Evolutionary conservation across 2,329 filamentous ascomycete species (phyloP).

Genomic region (Sclerotinia subarctica): DNA sequence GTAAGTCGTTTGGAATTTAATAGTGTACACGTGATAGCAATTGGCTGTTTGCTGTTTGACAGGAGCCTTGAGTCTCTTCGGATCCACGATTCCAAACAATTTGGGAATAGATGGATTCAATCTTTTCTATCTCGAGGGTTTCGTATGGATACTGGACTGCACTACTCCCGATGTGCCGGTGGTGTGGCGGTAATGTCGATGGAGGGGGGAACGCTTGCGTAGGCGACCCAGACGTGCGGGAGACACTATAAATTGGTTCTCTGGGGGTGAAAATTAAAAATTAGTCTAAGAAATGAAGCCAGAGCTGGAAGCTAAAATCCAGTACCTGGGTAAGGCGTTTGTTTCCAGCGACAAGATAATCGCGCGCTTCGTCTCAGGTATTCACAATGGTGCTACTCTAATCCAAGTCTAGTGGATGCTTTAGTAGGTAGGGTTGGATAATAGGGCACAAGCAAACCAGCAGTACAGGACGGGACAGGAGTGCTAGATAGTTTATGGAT

Average conservation of each 20-base stretch:
- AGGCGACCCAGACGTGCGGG: constrained; percentile 33
- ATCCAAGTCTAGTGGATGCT: constrained; percentile 12
- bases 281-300: constrained; percentile 20
- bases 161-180: neutral
- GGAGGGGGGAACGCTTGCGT: constrained; percentile 30
- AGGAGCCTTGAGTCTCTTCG: neutral
- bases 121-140: neutral
- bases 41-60: neutral
- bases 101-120: neutral
- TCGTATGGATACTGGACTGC: neutral
- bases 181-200: neutral
- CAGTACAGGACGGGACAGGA: neutral
- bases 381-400: constrained; percentile 16
- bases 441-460: neutral
- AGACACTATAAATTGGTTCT: constrained; percentile 26
- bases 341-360: constrained; percentile 20
- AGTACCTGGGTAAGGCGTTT: constrained; percentile 23
- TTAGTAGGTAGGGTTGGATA: constrained; percentile 6
- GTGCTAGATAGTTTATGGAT: constrained; percentile 1
- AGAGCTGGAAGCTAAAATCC: constrained; percentile 19
- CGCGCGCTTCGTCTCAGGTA: constrained; percentile 26
- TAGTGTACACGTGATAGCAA: constrained; percentile 11
- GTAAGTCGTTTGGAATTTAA: neutral
- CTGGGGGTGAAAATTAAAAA: constrained; percentile 12
- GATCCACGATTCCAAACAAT: neutral